Evolutionary conservation across 768 basidiomycete genomes (phyloP).

Genomic region (Panellus pusillus): DNA sequence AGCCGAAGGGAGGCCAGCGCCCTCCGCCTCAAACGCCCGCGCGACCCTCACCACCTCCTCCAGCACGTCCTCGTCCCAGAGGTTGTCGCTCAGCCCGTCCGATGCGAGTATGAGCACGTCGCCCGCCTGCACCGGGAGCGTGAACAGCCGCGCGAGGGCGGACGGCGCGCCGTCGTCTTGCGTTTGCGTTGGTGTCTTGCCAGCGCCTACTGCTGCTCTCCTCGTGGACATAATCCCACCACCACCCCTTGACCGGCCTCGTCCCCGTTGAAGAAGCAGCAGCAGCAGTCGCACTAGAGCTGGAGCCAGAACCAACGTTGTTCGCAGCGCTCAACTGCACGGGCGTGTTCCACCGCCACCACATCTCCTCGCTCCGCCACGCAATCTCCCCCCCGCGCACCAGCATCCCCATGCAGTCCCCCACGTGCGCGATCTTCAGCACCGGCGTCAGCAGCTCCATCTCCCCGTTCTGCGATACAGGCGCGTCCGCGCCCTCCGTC

Average conservation of each 20-base stretch:
- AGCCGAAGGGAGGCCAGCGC: too few relatives aligned
- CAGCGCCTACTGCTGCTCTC: neutral
- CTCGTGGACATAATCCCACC: neutral
- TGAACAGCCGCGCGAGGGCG: slow-evolving; percentile 66
- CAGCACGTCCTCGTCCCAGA: slow-evolving; percentile 86
- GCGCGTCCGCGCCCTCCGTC: too few relatives aligned
- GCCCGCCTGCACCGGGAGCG: slow-evolving; percentile 65
- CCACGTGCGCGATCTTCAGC: slow-evolving; percentile 80
- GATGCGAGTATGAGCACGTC: slow-evolving; percentile 81
- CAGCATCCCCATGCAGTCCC: slow-evolving; percentile 87
- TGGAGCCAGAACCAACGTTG: too few relatives aligned
- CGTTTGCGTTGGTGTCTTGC: slow-evolving; percentile 25
- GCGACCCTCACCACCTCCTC: slow-evolving; percentile 74
- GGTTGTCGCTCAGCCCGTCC: slow-evolving; percentile 83
- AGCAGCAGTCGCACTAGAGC: neutral
- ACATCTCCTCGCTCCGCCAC: slow-evolving; percentile 92
- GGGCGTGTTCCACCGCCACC: slow-evolving; percentile 64
- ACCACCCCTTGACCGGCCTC: neutral
- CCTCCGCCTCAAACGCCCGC: slow-evolving; percentile 9
- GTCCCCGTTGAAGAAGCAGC: neutral
- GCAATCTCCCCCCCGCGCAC: slow-evolving; percentile 76
- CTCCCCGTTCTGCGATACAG: slow-evolving; percentile 24
- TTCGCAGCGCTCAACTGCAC: slow-evolving; percentile 38
- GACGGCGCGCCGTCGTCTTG: slow-evolving; percentile 46
- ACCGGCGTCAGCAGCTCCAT: slow-evolving; percentile 48